phyloP scores from a whole-genome alignment of 2,329 filamentous ascomycete genomes.

The Nemania sp. region DNA sequence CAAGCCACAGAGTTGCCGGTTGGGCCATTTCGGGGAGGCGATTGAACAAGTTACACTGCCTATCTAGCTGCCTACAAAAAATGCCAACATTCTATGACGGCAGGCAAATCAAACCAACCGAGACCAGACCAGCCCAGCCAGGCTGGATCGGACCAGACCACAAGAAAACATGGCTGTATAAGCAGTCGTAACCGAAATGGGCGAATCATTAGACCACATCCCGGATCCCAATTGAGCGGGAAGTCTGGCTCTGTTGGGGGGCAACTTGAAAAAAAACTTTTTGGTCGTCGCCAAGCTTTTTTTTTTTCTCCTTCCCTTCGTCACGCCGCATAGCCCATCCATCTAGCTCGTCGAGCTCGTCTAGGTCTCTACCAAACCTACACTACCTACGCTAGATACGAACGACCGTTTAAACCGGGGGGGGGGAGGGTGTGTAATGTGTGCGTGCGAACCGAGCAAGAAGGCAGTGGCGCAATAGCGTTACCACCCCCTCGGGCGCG shows the following conservation, averaged over 20 bases:
- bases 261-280: background rate
- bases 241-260: conserved; percentile 9
- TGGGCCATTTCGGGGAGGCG: background rate
- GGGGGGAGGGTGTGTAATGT: background rate
- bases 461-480: conserved; percentile 25
- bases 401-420: conserved; percentile 10
- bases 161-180: conserved; percentile 5
- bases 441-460: conserved; percentile 11
- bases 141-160: background rate
- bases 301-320: background rate
- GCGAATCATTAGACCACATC: background rate
- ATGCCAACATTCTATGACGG: conserved; percentile 5
- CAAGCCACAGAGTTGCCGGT: conserved; percentile 26
- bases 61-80: background rate
- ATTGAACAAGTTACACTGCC: background rate
- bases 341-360: no score
- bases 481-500: conserved; percentile 37
- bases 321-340: conserved; percentile 6
- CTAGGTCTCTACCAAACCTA: no score
- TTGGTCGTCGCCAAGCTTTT: conserved; percentile 12
- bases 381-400: background rate
- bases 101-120: conserved; percentile 18
- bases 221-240: conserved; percentile 10
- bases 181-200: conserved; percentile 21
- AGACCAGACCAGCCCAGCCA: conserved; percentile 1